Percentiles rank a stretch among this genome's conserved stretches.
phyloP scores from a whole-genome alignment of 805 yeast species.

The Pichia scutulata region DNA sequence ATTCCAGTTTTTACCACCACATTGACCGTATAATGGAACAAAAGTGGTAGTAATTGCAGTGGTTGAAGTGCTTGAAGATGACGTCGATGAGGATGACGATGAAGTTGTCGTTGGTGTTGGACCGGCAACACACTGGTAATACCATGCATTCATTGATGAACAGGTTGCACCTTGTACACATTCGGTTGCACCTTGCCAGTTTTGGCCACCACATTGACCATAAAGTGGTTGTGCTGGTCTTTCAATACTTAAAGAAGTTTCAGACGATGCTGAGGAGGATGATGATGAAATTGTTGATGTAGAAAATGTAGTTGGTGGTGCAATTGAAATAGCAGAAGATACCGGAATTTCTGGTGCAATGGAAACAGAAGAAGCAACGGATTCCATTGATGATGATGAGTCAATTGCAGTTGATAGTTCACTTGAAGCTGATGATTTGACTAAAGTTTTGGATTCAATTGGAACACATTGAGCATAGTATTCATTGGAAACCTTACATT shows the following conservation, averaged over 20 bases:
- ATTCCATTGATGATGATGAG: too few species aligned
- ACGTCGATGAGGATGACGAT: constrained; percentile 2
- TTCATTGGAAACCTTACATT: constrained; percentile 17
- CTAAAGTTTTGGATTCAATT: not conserved
- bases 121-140: constrained; percentile 15
- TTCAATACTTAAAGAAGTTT: not conserved
- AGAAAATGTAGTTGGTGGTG: not conserved
- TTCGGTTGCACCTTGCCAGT: constrained; percentile 12
- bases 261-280: constrained; percentile 1
- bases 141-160: constrained; percentile 16
- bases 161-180: constrained; percentile 19
- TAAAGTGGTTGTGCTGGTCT: constrained; percentile 1
- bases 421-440: not conserved
- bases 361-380: too few species aligned
- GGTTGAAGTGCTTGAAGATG: not conserved
- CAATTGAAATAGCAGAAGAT: not conserved
- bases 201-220: constrained; percentile 19
- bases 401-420: not conserved
- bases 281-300: constrained; percentile 1
- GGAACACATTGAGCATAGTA: constrained; percentile 22
- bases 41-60: constrained; percentile 7
- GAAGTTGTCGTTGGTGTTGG: constrained; percentile 4
- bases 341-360: too few species aligned
- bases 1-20: constrained; percentile 19
- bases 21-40: constrained; percentile 16